Conservation (phyloP, 2,329 filamentous ascomycete genomes). For the Hypoxylon rubiginosum region DNA sequence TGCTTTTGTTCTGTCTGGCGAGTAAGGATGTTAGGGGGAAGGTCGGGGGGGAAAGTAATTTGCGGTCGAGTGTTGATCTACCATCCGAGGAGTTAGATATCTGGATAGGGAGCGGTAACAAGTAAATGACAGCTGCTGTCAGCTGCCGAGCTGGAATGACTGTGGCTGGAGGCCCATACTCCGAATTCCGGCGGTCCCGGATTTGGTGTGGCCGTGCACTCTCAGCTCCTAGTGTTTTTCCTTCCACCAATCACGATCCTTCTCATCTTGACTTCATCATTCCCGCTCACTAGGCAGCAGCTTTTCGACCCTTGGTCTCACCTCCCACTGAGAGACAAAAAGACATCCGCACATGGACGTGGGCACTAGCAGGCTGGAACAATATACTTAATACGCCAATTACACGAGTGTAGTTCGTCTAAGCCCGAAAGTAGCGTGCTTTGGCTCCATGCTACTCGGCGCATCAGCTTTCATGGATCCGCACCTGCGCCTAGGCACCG, state of each 20-base stretch:
- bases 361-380: background rate
- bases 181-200: background rate
- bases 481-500: conserved; percentile 36
- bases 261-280: background rate
- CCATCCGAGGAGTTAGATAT: background rate
- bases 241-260: background rate
- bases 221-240: background rate
- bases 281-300: conserved; percentile 1
- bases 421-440: background rate
- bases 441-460: background rate
- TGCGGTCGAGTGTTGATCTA: background rate
- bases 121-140: no score
- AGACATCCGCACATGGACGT: background rate
- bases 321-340: background rate
- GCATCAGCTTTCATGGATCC: conserved; percentile 10
- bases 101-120: background rate
- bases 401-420: background rate
- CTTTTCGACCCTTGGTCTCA: background rate
- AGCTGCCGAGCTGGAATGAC: background rate
- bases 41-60: background rate
- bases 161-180: background rate
- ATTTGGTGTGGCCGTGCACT: background rate
- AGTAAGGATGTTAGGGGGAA: background rate
- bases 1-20: background rate
- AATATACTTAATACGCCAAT: background rate